These are phyloP conservation scores for Arachis stenosperma DNA, from an alignment of 306 rosid species.

Conservation along the genomic window DNA sequence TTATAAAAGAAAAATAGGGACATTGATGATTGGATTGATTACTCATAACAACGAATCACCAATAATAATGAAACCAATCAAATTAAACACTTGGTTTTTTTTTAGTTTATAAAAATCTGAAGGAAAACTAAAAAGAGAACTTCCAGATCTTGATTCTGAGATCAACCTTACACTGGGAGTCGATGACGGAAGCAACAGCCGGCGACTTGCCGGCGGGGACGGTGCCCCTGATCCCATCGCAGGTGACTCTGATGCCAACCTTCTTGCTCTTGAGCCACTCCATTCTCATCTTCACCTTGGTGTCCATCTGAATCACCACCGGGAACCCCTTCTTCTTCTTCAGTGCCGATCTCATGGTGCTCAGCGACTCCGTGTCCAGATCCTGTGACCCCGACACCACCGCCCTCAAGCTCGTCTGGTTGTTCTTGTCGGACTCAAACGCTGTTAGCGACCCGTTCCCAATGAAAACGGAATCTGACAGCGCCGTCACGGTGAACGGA, in stretches of 20 bases:
- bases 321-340: conserved; percentile 70
- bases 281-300: conserved; percentile 78
- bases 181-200: conserved; percentile 69
- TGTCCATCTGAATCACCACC: conserved; percentile 74
- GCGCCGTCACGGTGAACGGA: conserved; percentile 51
- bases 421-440: conserved; percentile 61
- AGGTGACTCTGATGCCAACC: conserved; percentile 82
- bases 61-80: conserved; percentile 25
- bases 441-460: conserved; percentile 79
- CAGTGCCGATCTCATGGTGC: conserved; percentile 75
- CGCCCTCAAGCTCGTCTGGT: conserved; percentile 67
- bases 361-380: conserved; percentile 72
- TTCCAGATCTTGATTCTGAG: conserved; percentile 99
- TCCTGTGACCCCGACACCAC: conserved; percentile 53
- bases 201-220: conserved; percentile 84
- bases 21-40: conserved; percentile 45
- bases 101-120: too few relatives aligned
- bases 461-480: conserved; percentile 52
- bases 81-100: not conserved
- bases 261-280: conserved; percentile 69
- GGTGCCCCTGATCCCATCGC: conserved; percentile 64
- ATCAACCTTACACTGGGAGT: conserved; percentile 84
- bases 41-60: conserved; percentile 23
- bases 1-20: not conserved
- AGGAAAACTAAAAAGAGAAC: conserved; percentile 57